Evolutionary conservation across 2,329 filamentous ascomycete species (phyloP), one percentile per base, ranked within the genome.

Genomic region (Venturiaceae sp.): DNA sequence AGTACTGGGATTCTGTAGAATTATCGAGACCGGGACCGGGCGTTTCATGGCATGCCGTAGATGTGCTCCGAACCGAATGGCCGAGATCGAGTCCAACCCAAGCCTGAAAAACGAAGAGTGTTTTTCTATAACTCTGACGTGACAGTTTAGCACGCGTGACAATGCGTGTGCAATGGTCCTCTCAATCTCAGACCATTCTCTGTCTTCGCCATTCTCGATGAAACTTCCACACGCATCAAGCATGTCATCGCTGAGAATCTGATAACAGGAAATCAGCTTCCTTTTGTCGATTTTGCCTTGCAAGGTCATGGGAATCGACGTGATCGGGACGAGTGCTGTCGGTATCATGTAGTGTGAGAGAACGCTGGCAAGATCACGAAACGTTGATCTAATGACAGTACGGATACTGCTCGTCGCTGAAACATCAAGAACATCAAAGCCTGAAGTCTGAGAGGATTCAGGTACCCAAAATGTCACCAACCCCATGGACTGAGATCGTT

Each of bases 341-440:
- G 92, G 92, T 1, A 95, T 72, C 88, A 94, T 94, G 68, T 95
- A 95, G 0, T 71, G 66, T 0, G 90, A 86, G 0, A 96, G 72
- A 0, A 74, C 68, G 2, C 77, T 72, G 60, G 83, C 86, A 0
- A 94, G 69, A 2, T 69, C 64, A 2, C 69, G 65, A 9, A 61
- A 66, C 36, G 1, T 65, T 6, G 67, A 60, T 1, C 58, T 63
- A 7, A 50, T 30, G 3, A 50, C 23, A 30, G 23, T 16, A 28
- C 3, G 70, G 21, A 50, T 64, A 0, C 61, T 53, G 0, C 67
- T 63, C 3, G 74, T 66, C 0, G 77, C 61, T 0, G 74, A 60
- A 3, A 83, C n/a, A 57, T 54, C 52, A 23, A 39, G 54, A 21
- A 39, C 34, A 14, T 11, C 32, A 61, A 13, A 74, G 61, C 6